These are phyloP conservation scores for Nidula microcarpa DNA, from an alignment of 768 basidiomycete genomes.

Conservation along the genomic window DNA sequence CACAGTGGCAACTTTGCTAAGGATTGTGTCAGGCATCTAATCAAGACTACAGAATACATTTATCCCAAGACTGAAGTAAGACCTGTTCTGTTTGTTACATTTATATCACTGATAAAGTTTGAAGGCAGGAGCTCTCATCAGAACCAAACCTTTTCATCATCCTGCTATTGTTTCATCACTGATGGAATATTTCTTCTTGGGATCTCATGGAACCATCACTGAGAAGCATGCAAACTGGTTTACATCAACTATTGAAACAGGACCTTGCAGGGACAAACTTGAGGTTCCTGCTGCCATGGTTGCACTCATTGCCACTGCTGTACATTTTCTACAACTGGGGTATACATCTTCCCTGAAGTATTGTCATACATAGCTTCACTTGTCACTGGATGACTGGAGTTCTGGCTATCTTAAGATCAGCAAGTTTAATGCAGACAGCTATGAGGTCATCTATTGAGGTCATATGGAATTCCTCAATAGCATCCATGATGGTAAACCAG, in stretches of 20 bases:
- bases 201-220: neutral
- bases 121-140: too few relatives aligned
- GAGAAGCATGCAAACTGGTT: neutral
- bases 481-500: neutral
- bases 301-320: neutral
- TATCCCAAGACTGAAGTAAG: too few relatives aligned
- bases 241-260: neutral
- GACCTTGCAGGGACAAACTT: neutral
- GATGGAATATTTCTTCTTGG: neutral
- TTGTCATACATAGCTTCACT: neutral
- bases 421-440: slow-evolving; percentile 3
- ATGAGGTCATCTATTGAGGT: slow-evolving; percentile 1
- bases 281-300: neutral
- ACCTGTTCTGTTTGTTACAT: too few relatives aligned
- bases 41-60: too few relatives aligned
- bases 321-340: neutral
- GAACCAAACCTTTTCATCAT: neutral
- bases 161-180: neutral
- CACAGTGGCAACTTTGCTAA: too few relatives aligned
- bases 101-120: too few relatives aligned
- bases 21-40: too few relatives aligned
- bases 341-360: neutral
- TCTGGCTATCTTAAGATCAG: neutral
- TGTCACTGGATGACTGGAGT: slow-evolving; percentile 6
- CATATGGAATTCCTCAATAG: slow-evolving; percentile 3